These are phyloP conservation scores for Dendrobium officinale DNA, from an alignment of 106 monocot genomes.

Conservation along the genomic window DNA sequence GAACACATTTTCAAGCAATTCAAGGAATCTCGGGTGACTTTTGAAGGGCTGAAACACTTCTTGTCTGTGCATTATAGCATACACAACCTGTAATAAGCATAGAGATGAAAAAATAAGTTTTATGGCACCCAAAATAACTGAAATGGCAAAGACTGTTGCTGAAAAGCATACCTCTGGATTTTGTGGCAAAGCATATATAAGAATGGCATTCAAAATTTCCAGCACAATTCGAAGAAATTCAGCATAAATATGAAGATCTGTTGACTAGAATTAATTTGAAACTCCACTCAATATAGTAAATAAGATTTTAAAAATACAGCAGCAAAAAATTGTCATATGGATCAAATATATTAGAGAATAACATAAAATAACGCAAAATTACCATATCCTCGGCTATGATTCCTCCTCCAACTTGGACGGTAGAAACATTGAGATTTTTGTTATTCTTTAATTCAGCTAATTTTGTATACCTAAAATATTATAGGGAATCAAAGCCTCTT, in stretches of 20 bases:
- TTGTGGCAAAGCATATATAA: slow-evolving; percentile 79
- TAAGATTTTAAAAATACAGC: not conserved
- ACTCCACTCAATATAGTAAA: slow-evolving; percentile 9
- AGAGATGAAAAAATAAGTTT: not conserved
- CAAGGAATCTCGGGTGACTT: slow-evolving; percentile 88
- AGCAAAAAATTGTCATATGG: not conserved
- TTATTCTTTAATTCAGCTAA: slow-evolving; percentile 70
- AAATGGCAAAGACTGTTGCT: not conserved
- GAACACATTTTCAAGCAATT: slow-evolving; percentile 89
- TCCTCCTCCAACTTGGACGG: slow-evolving; percentile 33
- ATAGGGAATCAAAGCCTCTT: not conserved
- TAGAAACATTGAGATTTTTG: slow-evolving; percentile 32
- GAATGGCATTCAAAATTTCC: slow-evolving; percentile 91
- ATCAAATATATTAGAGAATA: slow-evolving; percentile 4
- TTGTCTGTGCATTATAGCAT: slow-evolving; percentile 93
- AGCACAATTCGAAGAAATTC: slow-evolving; percentile 91
- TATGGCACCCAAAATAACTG: not conserved
- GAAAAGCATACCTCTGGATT: slow-evolving; percentile 74
- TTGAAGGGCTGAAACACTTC: slow-evolving; percentile 93
- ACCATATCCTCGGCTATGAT: slow-evolving; percentile 70
- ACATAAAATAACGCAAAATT: slow-evolving; percentile 6
- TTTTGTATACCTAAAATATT: slow-evolving; percentile 66
- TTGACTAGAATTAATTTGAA: slow-evolving; percentile 45
- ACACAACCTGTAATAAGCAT: slow-evolving; percentile 62
- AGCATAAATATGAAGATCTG: slow-evolving; percentile 92